Base-by-base conservation (phyloP, 2,329 filamentous ascomycete species). In the Fusarium pilosicola region DNA sequence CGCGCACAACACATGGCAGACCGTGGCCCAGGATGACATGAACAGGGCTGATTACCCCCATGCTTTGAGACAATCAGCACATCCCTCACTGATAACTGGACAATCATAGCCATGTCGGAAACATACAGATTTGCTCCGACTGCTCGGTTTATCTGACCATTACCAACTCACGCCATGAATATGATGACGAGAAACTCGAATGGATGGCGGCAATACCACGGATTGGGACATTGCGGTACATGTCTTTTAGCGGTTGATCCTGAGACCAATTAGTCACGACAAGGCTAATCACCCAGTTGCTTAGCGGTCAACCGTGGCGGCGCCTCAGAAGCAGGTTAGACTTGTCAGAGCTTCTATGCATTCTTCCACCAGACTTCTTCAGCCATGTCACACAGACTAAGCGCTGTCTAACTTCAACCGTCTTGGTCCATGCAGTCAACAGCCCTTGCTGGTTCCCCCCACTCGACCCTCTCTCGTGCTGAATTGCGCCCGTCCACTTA, bases 281-380 rank as follows among this genome's bases (percentile, higher is more conserved):
- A 48, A 58, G 45, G 45, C 59, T 54, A 66, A 62, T 68, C 57
- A 46, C 30, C 17, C 64, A 68, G 56, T 36, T 73, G 63, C 52
- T 69, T 68, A 62, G 70, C 46, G 57, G 59, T 70, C 63, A 61
- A 61, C 54, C 54, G 61, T 60, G 64, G 70, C 65, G 64, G 67
- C 61, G 66, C 61, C 61, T 57, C 66, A 57, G 62, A 60, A 59
- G 44, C 57, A 72, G 41, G 52, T 64, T 65, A 64, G 64, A 44
- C 52, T 51, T 44, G 57, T 57, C 56, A 65, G 64, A 70, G 65
- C 76, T 78, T 78, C 76, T 63, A 78, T 78, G 71, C 76, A 74
- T 78, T 72, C 76, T 78, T 78, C 76, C 51, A 78, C 62, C 71
- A 70, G 69, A 46, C 70, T 78, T 78, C 76, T 68, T 52, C 59